Conservation (phyloP, 768 basidiomycete species). For the Lactifluus pinguis region DNA sequence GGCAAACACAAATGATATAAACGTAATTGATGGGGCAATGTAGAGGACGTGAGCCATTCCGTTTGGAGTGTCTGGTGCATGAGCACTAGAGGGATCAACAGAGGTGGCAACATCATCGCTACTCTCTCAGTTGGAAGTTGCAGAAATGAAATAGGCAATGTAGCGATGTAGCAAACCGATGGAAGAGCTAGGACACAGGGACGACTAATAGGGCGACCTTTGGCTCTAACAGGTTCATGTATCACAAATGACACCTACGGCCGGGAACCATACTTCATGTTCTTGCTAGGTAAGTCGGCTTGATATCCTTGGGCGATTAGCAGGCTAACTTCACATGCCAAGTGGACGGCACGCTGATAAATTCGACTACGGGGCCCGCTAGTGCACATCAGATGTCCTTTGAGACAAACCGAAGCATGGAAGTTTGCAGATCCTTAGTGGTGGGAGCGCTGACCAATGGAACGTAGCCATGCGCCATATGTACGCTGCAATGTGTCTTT, state of each 20-base stretch:
- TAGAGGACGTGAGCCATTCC: neutral
- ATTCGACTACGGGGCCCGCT: neutral
- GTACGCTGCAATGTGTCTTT: neutral
- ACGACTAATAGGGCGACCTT: neutral
- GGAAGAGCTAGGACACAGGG: neutral
- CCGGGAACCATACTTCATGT: neutral
- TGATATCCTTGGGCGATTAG: neutral
- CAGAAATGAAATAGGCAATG: neutral
- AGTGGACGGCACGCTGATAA: neutral
- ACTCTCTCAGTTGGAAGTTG: neutral
- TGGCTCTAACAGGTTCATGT: neutral
- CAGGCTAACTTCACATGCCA: neutral
- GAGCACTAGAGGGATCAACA: too few relatives aligned
- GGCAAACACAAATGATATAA: neutral
- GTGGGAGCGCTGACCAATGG: neutral
- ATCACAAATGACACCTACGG: neutral
- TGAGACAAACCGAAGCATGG: neutral
- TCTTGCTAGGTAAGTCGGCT: neutral
- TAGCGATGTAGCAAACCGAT: neutral
- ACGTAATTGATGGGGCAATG: neutral
- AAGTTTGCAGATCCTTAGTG: neutral
- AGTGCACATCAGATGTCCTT: neutral
- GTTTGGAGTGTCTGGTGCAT: neutral
- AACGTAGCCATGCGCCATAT: neutral
- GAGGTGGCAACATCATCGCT: neutral